These are phyloP conservation scores for Dothideomycetes sp. DNA, from an alignment of 2,329 filamentous ascomycete genomes.

Conservation along the genomic window DNA sequence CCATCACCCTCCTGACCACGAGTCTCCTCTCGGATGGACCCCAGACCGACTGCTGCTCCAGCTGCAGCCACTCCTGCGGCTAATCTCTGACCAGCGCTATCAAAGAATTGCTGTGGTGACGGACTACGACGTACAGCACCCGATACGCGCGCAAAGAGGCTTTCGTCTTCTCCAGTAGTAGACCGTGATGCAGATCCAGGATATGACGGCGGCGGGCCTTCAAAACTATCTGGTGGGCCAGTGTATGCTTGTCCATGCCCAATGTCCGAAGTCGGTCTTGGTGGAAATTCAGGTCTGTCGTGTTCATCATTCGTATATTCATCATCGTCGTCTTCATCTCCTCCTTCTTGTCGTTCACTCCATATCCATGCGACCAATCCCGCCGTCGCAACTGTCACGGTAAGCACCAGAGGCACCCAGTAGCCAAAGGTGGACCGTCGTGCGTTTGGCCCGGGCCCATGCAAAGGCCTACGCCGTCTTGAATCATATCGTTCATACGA, in stretches of 20 bases:
- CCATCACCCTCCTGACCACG: constrained; percentile 16
- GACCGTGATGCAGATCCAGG: neutral
- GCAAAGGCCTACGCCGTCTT: neutral
- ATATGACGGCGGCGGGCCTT: neutral
- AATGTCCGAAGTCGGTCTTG: neutral
- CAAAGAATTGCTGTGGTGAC: constrained; percentile 80
- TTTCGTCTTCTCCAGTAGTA: constrained; percentile 33
- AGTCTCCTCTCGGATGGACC: constrained; percentile 50
- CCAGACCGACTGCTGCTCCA: constrained; percentile 69
- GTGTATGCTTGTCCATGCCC: neutral
- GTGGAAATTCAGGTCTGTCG: constrained; percentile 8
- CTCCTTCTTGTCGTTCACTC: constrained; percentile 72
- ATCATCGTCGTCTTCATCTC: constrained; percentile 53
- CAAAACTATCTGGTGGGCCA: neutral
- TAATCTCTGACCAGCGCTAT: constrained; percentile 70
- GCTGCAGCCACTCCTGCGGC: constrained; percentile 65
- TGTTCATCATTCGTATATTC: constrained; percentile 13
- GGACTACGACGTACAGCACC: constrained; percentile 71
- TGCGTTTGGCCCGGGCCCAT: neutral
- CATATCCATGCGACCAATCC: constrained; percentile 86
- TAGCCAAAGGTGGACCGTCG: constrained; percentile 53
- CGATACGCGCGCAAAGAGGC: constrained; percentile 62
- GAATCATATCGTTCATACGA: neutral
- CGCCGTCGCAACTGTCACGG: constrained; percentile 75
- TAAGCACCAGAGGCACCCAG: constrained; percentile 81